Evolutionary conservation across 495 filamentous ascomycete species (phyloP).

Genomic region (Astrothelium subdiscretum): DNA sequence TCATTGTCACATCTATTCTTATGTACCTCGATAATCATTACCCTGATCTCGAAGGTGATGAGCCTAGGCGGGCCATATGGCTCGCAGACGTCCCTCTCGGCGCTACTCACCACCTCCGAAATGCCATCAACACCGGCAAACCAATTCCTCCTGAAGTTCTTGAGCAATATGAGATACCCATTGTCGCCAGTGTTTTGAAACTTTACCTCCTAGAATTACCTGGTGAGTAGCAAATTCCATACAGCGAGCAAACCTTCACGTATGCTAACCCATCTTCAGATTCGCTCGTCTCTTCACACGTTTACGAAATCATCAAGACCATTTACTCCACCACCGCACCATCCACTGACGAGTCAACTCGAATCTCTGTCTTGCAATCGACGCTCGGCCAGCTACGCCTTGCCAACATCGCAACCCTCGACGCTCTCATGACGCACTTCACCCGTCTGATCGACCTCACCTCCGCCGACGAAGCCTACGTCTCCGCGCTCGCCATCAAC

Average conservation of each 20-base stretch:
- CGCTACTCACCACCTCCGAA: slow-evolving; percentile 75
- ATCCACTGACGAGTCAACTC: slow-evolving; percentile 52
- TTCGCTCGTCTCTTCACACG: slow-evolving; percentile 92
- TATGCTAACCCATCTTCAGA: slow-evolving; percentile 39
- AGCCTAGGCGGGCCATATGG: slow-evolving; percentile 87
- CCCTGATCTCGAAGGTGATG: slow-evolving; percentile 93
- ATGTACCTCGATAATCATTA: slow-evolving; percentile 95
- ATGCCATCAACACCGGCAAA: slow-evolving; percentile 79
- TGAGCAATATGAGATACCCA: slow-evolving; percentile 78
- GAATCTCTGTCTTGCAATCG: slow-evolving; percentile 87
- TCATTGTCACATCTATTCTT: slow-evolving; percentile 83
- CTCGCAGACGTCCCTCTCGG: slow-evolving; percentile 78
- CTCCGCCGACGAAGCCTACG: slow-evolving; percentile 81
- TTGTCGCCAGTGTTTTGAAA: slow-evolving; percentile 87
- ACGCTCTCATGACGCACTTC: slow-evolving; percentile 96
- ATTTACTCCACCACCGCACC: slow-evolving; percentile 82
- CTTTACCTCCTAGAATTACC: slow-evolving; percentile 93
- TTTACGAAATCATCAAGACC: slow-evolving; percentile 97
- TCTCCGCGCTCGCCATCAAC: slow-evolving; percentile 61
- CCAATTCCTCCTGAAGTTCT: slow-evolving; percentile 63
- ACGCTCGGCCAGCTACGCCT: slow-evolving; percentile 90
- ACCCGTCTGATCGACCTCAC: slow-evolving; percentile 94
- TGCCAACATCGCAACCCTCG: slow-evolving; percentile 95
- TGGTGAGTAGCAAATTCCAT: slow-evolving; percentile 41
- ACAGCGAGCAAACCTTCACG: background rate